Evolutionary conservation across 176 grass and related monocot species (phyloP), one percentile per base, ranked within the genome.

Genomic region (Triticum dicoccoides): DNA sequence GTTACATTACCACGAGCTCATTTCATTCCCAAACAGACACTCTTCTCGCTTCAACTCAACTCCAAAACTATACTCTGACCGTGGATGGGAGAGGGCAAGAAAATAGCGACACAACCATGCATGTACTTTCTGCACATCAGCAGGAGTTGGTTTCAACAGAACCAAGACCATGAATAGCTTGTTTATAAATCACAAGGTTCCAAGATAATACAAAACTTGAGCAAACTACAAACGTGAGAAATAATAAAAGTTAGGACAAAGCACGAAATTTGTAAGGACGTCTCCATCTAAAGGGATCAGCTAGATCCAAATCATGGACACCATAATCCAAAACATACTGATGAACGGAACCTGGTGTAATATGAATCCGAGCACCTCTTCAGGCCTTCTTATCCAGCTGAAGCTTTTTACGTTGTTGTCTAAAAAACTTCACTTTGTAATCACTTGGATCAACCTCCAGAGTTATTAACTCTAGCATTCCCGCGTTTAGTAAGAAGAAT

Each of bases 321-420:
- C 9, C 9, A 71, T 39, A n/a, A 39, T 37, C 34, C 3, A 2
- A 38, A 71, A n/a, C 34, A 49, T 49, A 34, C 30, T 3, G 13
- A 15, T 68, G 14, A 76, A 17, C 8, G 11, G 23, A 13, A 18
- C 49, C 12, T 49, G 72, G 24, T 25, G 72, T 76, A 29, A 76
- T 51, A 76, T 4, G 8, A 47, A 76, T 27, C 13, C 4, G 44
- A 76, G 72, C 72, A 51, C 12, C 42, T 49, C 72, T 25, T 29
- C 42, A 75, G 42, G 72, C 72, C 42, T 37, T 75, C 24, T 75
- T 37, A 25, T 75, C 72, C 42, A 75, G 72, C 42, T 75, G 72
- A 29, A 49, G 72, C 42, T 47, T 75, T 23, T 14, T 75, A 75
- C 0, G 42, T 29, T 75, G 72, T 49, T 75, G 3, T 29, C 23